Evolutionary conservation across 306 rosid species (phyloP), one percentile per base, ranked within the genome.

Genomic region (Dalbergia cochinchinensis): DNA sequence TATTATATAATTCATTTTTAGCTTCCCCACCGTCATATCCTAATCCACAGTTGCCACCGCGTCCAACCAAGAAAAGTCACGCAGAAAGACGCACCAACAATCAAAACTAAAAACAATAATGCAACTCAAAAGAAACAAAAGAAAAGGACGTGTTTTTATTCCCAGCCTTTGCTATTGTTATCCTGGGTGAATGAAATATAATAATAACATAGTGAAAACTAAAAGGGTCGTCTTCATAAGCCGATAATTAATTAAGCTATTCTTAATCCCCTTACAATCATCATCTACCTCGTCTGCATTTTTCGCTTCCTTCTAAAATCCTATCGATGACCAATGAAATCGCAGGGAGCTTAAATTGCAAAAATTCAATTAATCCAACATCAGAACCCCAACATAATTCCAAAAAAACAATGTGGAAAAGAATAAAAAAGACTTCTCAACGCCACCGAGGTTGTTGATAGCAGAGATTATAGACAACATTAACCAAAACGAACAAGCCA

Each of bases 321-420:
- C 39, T 7, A 55, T 35, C 35, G 15, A 35, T 11, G 50, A n/a
- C 16, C 35, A 37, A 44, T 51, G 51, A 62, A 11, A 76, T 47
- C 11, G 10, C 4, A 47, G 4, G 11, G 10, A 42, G 47, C 47
- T 47, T 44, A 42, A 61, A 77, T 51, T 6, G 55, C 69, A 54
- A 55, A 10, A 11, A 12, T 47, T 47, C 20, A 84, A 80, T 26
- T n/a, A 84, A 80, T 37, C 39, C 39, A 74, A 13, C 63, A 75
- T 62, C 26, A 65, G 35, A 65, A 12, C 13, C 20, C 11, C 4
- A 7, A 13, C 11, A 44, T 31, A 58, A 58, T 19, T 57, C 22
- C 54, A 37, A 0, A 62, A 62, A 47, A 10, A 31, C 11, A n/a
- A 51, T 53, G 58, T 15, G 20, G 18, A 15, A 76, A 37, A 53